Percentiles rank a stretch among this genome's conserved stretches.
Conservation (phyloP, 2,329 filamentous ascomycete genomes). For the Scytalidium sp. region DNA sequence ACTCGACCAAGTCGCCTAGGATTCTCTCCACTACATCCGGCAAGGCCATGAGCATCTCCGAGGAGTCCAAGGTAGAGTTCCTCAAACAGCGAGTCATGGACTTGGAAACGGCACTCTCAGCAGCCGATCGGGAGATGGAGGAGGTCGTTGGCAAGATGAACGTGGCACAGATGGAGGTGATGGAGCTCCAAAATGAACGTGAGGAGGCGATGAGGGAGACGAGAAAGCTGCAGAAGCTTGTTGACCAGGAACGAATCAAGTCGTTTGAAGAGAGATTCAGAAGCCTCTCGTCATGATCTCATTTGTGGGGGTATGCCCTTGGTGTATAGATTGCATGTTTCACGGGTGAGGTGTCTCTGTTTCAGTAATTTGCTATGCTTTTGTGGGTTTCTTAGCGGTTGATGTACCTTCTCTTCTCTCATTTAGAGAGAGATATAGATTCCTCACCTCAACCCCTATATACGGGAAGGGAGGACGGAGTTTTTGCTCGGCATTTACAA, state of each 20-base stretch:
- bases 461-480: neutral
- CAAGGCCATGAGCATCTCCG: constrained; percentile 60
- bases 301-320: neutral
- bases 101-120: constrained; percentile 75
- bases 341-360: neutral
- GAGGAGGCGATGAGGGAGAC: constrained; percentile 74
- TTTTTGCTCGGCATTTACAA: neutral
- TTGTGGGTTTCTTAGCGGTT: neutral
- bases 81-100: constrained; percentile 79
- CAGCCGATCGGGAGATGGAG: constrained; percentile 79
- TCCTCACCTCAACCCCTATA: neutral
- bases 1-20: constrained; percentile 50
- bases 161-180: constrained; percentile 77
- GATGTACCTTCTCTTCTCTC: neutral
- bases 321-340: neutral
- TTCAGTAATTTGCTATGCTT: neutral
- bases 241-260: constrained; percentile 43
- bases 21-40: constrained; percentile 45
- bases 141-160: constrained; percentile 82
- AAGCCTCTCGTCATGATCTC: constrained; percentile 16
- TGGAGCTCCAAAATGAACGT: constrained; percentile 70
- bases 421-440: neutral
- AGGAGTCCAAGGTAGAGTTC: constrained; percentile 70
- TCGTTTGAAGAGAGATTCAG: constrained; percentile 26
- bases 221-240: constrained; percentile 63